Conservation (phyloP, 139 green algal genomes). For the Picochlorum sp. region DNA sequence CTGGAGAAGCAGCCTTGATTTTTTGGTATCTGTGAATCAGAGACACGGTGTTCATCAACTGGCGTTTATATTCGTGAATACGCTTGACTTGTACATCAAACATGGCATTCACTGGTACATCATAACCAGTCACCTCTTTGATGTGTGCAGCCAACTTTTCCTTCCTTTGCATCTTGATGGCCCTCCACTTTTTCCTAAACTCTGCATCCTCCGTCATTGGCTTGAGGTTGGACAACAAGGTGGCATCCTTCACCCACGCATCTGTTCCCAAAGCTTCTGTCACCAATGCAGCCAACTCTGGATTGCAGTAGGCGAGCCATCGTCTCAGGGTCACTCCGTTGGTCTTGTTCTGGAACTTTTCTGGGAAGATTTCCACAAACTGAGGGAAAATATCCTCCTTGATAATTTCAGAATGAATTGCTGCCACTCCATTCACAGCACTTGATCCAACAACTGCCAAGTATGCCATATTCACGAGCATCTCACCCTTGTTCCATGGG, state of each 20-base stretch:
- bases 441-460: slow-evolving; percentile 80
- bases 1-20: slow-evolving; percentile 56
- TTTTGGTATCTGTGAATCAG: slow-evolving; percentile 53
- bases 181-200: slow-evolving; percentile 77
- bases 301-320: slow-evolving; percentile 88
- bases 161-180: slow-evolving; percentile 83
- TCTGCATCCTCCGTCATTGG: slow-evolving; percentile 62
- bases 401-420: slow-evolving; percentile 93
- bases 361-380: slow-evolving; percentile 69
- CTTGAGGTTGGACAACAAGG: slow-evolving; percentile 51
- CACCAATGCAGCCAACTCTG: slow-evolving; percentile 49
- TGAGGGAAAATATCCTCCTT: slow-evolving; percentile 85
- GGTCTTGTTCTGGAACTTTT: slow-evolving; percentile 99
- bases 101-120: slow-evolving; percentile 62
- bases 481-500: slow-evolving; percentile 77
- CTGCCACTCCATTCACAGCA: slow-evolving; percentile 91
- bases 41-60: slow-evolving; percentile 59
- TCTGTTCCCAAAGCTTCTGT: slow-evolving; percentile 62
- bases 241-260: slow-evolving; percentile 53
- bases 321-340: slow-evolving; percentile 96
- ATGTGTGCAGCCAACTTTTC: slow-evolving; percentile 60
- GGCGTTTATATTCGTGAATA: slow-evolving; percentile 79
- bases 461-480: slow-evolving; percentile 94
- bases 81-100: slow-evolving; percentile 92
- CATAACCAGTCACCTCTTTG: slow-evolving; percentile 59